Conservation (phyloP, 2,329 filamentous ascomycete genomes). For the Sporothrix brunneoviolacea region DNA sequence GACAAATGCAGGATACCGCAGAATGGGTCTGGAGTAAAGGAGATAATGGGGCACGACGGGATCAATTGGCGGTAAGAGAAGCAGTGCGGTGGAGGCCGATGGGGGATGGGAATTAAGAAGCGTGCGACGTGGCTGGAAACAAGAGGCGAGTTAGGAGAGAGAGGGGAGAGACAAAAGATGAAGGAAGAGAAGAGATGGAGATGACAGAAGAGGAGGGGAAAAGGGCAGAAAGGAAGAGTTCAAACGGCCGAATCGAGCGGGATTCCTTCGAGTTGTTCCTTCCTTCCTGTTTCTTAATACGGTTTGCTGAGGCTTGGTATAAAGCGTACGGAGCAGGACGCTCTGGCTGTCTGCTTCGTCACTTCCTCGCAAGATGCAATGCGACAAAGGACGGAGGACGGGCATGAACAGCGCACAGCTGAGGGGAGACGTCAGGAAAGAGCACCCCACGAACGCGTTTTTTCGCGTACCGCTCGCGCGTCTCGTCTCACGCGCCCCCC, state of each 20-base stretch:
- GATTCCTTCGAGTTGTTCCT: background rate
- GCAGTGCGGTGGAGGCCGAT: constrained; percentile 3
- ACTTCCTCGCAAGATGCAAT: background rate
- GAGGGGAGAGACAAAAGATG: background rate
- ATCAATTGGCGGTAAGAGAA: constrained; percentile 9
- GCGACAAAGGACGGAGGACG: background rate
- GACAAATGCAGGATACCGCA: background rate
- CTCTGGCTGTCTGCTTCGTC: no score
- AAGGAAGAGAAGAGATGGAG: background rate
- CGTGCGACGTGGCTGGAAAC: constrained; percentile 5
- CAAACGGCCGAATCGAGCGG: no score
- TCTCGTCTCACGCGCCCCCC: background rate
- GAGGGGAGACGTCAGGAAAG: background rate
- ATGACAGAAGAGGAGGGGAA: background rate
- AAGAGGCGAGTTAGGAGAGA: background rate
- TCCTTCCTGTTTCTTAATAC: no score
- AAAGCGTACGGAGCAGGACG: no score
- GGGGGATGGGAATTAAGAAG: constrained; percentile 1
- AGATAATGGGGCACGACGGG: background rate
- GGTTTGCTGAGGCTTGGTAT: no score
- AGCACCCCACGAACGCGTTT: constrained; percentile 15
- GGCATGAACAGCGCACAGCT: background rate
- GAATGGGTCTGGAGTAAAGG: constrained; percentile 3
- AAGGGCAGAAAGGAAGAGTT: background rate
- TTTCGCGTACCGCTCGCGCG: constrained; percentile 19